Evolutionary conservation across 23 red algal species (phyloP).

Genomic region (Agarophyton chilense): DNA sequence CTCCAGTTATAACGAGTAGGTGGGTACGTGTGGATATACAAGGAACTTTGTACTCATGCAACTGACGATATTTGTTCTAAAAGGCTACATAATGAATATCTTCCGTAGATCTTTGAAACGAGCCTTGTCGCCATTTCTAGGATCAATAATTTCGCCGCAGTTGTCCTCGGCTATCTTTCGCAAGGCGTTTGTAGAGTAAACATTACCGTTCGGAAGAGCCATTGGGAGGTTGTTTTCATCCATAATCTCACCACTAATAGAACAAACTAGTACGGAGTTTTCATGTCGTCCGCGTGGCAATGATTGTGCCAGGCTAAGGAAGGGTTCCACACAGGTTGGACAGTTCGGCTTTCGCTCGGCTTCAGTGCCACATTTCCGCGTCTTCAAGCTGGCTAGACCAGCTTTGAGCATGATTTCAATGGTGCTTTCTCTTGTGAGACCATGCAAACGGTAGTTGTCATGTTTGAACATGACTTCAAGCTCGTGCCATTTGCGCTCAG

Average conservation of each 20-base stretch:
- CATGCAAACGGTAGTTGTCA: slow-evolving; percentile 83
- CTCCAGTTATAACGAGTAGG: not conserved
- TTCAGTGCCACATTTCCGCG: slow-evolving; percentile 77
- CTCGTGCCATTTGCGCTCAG: slow-evolving; percentile 80
- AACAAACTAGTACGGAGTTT: slow-evolving; percentile 90
- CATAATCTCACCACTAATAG: slow-evolving; percentile 84
- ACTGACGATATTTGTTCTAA: not conserved
- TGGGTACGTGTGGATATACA: slow-evolving; percentile 36
- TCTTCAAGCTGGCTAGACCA: slow-evolving; percentile 90
- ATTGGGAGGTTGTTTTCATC: slow-evolving; percentile 98
- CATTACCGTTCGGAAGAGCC: slow-evolving; percentile 95
- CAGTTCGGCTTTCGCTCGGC: slow-evolving; percentile 83
- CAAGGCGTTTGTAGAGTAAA: slow-evolving; percentile 82
- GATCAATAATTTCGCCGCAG: slow-evolving; percentile 63
- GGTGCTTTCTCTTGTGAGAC: slow-evolving; percentile 80
- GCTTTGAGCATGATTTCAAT: slow-evolving; percentile 89
- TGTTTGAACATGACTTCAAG: slow-evolving; percentile 80
- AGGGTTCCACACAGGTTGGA: slow-evolving; percentile 94
- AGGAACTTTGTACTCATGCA: slow-evolving; percentile 23
- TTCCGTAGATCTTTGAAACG: slow-evolving; percentile 44
- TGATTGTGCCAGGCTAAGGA: slow-evolving; percentile 69
- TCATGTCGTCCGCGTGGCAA: slow-evolving; percentile 88
- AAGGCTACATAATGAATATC: slow-evolving; percentile 64
- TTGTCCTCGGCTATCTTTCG: slow-evolving; percentile 69
- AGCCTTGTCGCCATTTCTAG: slow-evolving; percentile 45